Conservation (phyloP, 2,329 filamentous ascomycete species). For the Exophiala spinifera region DNA sequence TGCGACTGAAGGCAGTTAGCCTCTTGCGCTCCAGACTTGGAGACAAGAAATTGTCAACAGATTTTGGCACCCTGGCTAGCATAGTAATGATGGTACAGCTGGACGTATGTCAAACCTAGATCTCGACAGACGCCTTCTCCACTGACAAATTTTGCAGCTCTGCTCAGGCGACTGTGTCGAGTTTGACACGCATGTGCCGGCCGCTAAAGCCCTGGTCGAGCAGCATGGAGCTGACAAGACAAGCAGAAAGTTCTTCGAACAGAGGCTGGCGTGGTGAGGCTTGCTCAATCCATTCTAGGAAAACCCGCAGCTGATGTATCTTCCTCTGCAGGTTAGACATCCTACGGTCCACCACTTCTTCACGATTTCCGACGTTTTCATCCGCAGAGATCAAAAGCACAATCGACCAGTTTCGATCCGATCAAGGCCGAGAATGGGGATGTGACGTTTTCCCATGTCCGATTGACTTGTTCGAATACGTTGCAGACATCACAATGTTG, state of each 20-base stretch:
- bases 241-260: background rate
- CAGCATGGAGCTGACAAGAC: background rate
- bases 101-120: background rate
- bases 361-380: background rate
- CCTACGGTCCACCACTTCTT: background rate
- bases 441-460: slow-evolving; percentile 4
- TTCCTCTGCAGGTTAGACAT: background rate
- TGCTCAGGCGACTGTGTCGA: background rate
- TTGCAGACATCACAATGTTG: background rate
- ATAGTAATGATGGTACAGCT: background rate
- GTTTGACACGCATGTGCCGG: background rate
- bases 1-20: background rate
- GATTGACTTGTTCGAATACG: slow-evolving; percentile 2
- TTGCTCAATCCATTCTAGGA: too few species aligned
- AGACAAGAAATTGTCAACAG: background rate
- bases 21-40: background rate
- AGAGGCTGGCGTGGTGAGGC: background rate
- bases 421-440: background rate
- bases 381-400: background rate
- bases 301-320: too few species aligned
- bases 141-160: background rate
- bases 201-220: background rate
- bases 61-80: background rate
- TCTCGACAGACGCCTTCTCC: background rate
- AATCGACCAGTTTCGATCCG: background rate